Percentiles rank a stretch among this genome's conserved stretches.
phyloP scores from a whole-genome alignment of 1,284 basidiomycete genomes.

The Ustilago loliicola region DNA sequence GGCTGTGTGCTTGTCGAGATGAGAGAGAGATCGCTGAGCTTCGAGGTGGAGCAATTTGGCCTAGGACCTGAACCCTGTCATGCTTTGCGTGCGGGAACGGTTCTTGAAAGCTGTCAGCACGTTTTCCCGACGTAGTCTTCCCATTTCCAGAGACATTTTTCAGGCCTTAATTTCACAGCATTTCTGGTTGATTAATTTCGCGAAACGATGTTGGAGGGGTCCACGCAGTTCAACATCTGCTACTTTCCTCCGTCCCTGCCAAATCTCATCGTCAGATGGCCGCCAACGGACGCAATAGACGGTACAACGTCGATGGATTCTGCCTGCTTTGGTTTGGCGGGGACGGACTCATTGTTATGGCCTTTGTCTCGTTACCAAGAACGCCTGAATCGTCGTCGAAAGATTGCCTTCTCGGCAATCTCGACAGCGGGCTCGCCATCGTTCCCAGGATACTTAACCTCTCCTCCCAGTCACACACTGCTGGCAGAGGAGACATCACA shows the following conservation, averaged over 20 bases:
- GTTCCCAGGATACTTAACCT: not conserved
- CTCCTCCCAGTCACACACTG: not conserved
- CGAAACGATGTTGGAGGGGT: too few species aligned
- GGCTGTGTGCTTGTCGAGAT: not conserved
- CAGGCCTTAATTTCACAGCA: not conserved
- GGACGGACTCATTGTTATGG: too few species aligned
- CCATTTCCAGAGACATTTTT: not conserved
- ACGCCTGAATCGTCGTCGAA: too few species aligned
- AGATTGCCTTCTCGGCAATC: not conserved
- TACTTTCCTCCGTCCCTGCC: not conserved
- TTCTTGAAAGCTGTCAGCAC: constrained; percentile 16
- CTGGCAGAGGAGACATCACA: not conserved
- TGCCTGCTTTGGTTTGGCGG: too few species aligned
- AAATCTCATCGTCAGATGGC: too few species aligned
- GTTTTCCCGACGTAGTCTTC: not conserved
- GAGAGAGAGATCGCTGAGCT: not conserved
- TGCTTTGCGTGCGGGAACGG: not conserved
- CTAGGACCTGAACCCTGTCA: not conserved
- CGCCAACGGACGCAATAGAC: too few species aligned
- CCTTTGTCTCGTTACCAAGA: too few species aligned
- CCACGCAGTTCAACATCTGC: not conserved
- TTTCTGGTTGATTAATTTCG: too few species aligned
- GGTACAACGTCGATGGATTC: too few species aligned
- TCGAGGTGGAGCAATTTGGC: not conserved
- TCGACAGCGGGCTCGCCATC: not conserved